phyloP scores from a whole-genome alignment of 768 basidiomycete genomes.

The Hemileccinum impolitum region DNA sequence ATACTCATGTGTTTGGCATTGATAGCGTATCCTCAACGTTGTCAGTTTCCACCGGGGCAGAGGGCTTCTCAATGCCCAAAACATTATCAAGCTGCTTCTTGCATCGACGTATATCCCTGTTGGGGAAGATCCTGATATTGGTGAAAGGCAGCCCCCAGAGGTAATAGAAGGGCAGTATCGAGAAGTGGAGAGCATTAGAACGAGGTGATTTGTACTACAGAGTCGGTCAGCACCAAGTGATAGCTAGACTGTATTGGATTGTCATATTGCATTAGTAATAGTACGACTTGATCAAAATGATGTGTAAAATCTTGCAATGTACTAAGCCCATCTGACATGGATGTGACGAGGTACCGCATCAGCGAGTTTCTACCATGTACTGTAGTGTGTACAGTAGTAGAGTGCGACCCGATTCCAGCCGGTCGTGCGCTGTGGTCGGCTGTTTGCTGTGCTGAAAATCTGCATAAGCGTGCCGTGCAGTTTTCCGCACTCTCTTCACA shows the following conservation, averaged over 20 bases:
- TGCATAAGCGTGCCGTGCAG: background rate
- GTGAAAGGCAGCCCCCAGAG: slow-evolving; percentile 8
- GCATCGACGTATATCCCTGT: slow-evolving; percentile 14
- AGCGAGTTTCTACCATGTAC: too few relatives aligned
- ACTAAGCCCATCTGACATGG: too few relatives aligned
- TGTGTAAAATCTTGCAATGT: too few relatives aligned
- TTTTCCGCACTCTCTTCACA: slow-evolving; percentile 20
- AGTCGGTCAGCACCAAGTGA: too few relatives aligned
- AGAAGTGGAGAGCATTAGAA: slow-evolving; percentile 14
- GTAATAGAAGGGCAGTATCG: slow-evolving; percentile 11
- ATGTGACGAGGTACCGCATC: too few relatives aligned
- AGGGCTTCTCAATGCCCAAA: slow-evolving; percentile 18
- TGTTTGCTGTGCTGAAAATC: slow-evolving; percentile 4
- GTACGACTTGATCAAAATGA: too few relatives aligned
- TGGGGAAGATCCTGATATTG: slow-evolving; percentile 20
- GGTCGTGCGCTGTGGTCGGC: slow-evolving; percentile 1
- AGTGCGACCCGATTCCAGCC: slow-evolving; percentile 9
- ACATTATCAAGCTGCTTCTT: slow-evolving; percentile 19
- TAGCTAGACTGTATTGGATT: too few relatives aligned
- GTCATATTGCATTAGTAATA: too few relatives aligned
- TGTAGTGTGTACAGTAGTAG: too few relatives aligned
- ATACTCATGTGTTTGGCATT: background rate
- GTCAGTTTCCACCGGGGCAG: slow-evolving; percentile 25
- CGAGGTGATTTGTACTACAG: too few relatives aligned
- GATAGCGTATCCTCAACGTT: slow-evolving; percentile 18